Base-by-base conservation (phyloP, 1,284 basidiomycete species). In the Ustilago lituana region DNA sequence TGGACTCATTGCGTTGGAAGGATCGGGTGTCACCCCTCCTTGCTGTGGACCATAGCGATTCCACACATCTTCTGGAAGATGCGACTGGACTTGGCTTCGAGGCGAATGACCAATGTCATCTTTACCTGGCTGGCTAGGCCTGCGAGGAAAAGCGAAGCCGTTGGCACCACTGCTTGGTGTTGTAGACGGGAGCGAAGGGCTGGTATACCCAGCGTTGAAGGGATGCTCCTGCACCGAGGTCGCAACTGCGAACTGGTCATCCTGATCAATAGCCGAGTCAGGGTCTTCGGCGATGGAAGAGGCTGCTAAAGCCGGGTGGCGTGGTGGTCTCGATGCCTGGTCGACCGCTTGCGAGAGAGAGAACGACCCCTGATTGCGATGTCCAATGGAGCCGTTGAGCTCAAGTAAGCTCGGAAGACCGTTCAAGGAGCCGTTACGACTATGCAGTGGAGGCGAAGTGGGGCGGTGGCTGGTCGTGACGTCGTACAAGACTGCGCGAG, bases 401-500 rank as follows among this genome's bases (percentile, higher is more conserved):
- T 78, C 75, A n/a, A 63, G 49, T 22, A 78, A 53, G 32, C 62
- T 69, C 1, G 77, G 77, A 26, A 78, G 54, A 14, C 59, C 66
- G 27, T 35, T 72, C 19, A 64, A 43, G 24, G 69, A 64, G 5
- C 55, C 55, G 17, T 56, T 65, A 24, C 58, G 57, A 11, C 60
- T 57, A 32, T 68, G 60, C 17, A 72, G 47, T 6, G 75, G 61
- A 4, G 75, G 75, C 11, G 77, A 78, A 1, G 70, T 77, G 15
- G 77, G 77, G 9, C 77, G 65, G 39, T 78, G 77, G 29, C 73
- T 75, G 11, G 67, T 64, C 10, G 77, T 78, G 26, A 78, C 77
- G 32, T 78, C 77, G 60, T 78, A 78, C 75, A 74, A 72, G 31
- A 78, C 77, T 11, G 70, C 72, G 24, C 69, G 45, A 9, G 64